phyloP scores from a whole-genome alignment of 345 rosid species.

The Linum trigynum region DNA sequence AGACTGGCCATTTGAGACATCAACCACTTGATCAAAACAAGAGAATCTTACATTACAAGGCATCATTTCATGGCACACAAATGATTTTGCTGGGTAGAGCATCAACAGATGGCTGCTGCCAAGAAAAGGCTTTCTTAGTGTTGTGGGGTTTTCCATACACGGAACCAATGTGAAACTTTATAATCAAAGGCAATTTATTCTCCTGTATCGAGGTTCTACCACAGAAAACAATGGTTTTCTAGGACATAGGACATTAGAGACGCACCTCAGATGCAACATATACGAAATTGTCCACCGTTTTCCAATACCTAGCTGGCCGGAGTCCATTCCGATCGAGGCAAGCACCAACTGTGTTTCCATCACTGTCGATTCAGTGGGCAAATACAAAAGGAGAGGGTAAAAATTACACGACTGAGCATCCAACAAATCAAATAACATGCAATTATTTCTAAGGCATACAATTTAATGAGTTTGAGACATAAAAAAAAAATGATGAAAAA shows the following conservation, averaged over 20 bases:
- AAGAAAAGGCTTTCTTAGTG: not conserved
- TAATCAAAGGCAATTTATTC: not conserved
- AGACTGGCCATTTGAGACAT: not conserved
- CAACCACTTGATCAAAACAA: not conserved
- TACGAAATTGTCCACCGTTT: slow-evolving; percentile 81
- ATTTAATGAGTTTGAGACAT: not conserved
- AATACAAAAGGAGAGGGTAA: slow-evolving; percentile 23
- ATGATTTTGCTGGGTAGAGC: not conserved
- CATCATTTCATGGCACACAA: not conserved
- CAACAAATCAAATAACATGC: not conserved
- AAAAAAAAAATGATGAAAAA: not conserved
- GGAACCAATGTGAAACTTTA: not conserved
- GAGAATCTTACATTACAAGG: not conserved
- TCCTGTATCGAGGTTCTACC: slow-evolving; percentile 3
- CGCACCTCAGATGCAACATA: slow-evolving; percentile 98
- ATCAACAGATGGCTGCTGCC: not conserved
- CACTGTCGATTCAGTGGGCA: slow-evolving; percentile 49
- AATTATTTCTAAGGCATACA: not conserved
- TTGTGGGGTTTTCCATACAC: not conserved
- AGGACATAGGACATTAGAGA: slow-evolving; percentile 11
- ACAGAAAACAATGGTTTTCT: slow-evolving; percentile 7
- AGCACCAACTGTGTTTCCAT: slow-evolving; percentile 99
- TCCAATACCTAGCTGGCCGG: slow-evolving; percentile 99
- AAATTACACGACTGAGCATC: slow-evolving; percentile 1
- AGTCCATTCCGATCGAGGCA: slow-evolving; percentile 97